These are phyloP conservation scores for Talaromyces sp. DNA, from an alignment of 2,329 filamentous ascomycete genomes.

Conservation along the genomic window DNA sequence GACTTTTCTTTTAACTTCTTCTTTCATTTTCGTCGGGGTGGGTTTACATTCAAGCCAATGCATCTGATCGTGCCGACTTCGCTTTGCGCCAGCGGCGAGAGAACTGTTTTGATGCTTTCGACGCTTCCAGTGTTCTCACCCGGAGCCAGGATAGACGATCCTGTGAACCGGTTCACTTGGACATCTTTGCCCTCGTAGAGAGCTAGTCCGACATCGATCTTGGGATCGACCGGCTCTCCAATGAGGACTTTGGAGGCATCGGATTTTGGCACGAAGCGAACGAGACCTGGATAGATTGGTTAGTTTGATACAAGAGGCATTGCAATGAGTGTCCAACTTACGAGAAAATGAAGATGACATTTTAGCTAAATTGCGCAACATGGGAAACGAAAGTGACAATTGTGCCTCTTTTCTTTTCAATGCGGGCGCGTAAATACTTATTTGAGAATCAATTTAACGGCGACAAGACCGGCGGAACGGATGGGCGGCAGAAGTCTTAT, in stretches of 20 bases:
- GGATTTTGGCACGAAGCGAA: conserved; percentile 53
- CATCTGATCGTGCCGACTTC: conserved; percentile 55
- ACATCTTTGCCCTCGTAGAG: conserved; percentile 53
- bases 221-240: conserved; percentile 49
- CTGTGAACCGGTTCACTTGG: conserved; percentile 51
- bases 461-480: conserved; percentile 11
- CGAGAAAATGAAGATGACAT: conserved; percentile 31
- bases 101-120: conserved; percentile 34
- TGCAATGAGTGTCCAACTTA: background rate
- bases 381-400: background rate
- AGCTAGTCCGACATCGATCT: conserved; percentile 53
- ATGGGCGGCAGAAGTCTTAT: conserved; percentile 13
- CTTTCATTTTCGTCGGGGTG: too few species aligned
- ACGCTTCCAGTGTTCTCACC: conserved; percentile 45
- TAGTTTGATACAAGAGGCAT: background rate
- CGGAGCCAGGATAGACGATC: conserved; percentile 51
- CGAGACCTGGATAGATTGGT: conserved; percentile 44
- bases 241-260: conserved; percentile 47
- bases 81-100: conserved; percentile 45
- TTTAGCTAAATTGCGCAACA: conserved; percentile 10
- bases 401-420: background rate
- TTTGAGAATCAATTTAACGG: background rate
- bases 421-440: background rate
- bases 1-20: background rate
- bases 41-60: conserved; percentile 54